Evolutionary conservation across 345 rosid species (phyloP).

Genomic region (Brassica juncea): DNA sequence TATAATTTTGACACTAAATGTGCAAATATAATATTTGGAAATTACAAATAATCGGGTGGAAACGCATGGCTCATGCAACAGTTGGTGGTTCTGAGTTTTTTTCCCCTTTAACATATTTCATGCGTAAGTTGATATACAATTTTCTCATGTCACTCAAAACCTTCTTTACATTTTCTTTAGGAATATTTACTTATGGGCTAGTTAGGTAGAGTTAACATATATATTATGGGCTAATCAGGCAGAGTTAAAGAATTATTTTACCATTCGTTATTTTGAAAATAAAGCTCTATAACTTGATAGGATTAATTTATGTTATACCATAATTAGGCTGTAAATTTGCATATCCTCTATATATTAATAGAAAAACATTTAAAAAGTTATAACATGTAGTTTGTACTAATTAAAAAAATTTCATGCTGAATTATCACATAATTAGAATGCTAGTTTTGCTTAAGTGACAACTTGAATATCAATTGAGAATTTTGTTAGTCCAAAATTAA

Average conservation of each 20-base stretch:
- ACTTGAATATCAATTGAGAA: too few relatives aligned
- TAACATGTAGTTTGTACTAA: too few relatives aligned
- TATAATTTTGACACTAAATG: neutral
- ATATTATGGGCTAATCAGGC: neutral
- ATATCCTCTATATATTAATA: too few relatives aligned
- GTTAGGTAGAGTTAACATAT: neutral
- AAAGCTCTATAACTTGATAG: neutral
- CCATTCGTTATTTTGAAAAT: neutral
- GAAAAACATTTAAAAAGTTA: too few relatives aligned
- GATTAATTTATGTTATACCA: neutral
- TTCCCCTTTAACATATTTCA: neutral
- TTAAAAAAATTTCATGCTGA: too few relatives aligned
- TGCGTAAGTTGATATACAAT: neutral
- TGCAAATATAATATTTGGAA: neutral
- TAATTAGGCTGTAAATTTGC: neutral
- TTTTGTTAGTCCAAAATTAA: too few relatives aligned
- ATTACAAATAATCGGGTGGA: neutral
- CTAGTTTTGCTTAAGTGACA: too few relatives aligned
- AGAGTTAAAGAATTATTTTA: neutral
- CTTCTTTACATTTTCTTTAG: neutral
- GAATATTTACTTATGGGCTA: neutral
- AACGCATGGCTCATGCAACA: conserved; percentile 31
- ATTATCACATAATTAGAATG: too few relatives aligned
- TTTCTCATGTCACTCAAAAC: neutral
- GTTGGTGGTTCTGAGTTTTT: conserved; percentile 14